Evolutionary conservation across 2,329 filamentous ascomycete genomes (phyloP).

Genomic region (Ophiostoma ulmi): DNA sequence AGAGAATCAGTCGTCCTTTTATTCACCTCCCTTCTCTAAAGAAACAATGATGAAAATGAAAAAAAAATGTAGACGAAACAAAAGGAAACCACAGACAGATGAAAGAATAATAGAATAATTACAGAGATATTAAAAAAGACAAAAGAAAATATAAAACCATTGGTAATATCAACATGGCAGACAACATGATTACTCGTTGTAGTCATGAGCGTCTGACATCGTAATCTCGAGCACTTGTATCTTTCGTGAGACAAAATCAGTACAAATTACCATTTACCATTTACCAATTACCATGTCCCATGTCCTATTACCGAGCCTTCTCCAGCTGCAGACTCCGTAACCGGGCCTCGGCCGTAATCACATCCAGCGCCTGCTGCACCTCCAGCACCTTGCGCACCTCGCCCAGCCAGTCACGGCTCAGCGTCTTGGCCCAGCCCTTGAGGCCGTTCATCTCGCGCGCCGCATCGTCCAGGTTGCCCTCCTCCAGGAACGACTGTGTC

Average conservation of each 20-base stretch:
- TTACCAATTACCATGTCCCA: no score
- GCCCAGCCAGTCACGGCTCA: slow-evolving; percentile 88
- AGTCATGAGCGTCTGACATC: background rate
- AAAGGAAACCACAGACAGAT: background rate
- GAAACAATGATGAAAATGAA: background rate
- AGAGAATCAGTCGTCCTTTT: background rate
- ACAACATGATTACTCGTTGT: background rate
- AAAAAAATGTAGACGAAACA: background rate
- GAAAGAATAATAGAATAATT: slow-evolving; percentile 4
- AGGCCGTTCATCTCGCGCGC: slow-evolving; percentile 93
- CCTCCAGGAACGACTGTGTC: slow-evolving; percentile 84
- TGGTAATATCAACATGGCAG: slow-evolving; percentile 10
- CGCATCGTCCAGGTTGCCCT: slow-evolving; percentile 85
- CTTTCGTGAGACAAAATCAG: background rate
- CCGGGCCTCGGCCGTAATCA: slow-evolving; percentile 85
- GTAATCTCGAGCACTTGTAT: background rate
- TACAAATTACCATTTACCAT: no score
- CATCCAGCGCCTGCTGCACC: slow-evolving; percentile 92
- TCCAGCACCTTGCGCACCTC: slow-evolving; percentile 91
- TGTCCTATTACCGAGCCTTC: slow-evolving; percentile 38
- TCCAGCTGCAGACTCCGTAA: slow-evolving; percentile 83
- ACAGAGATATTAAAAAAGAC: slow-evolving; percentile 4
- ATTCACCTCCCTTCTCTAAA: background rate
- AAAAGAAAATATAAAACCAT: slow-evolving; percentile 12
- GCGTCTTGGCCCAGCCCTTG: slow-evolving; percentile 88